Conservation (phyloP, 352 stramenopile genomes). For the Phytophthora sojae region DNA sequence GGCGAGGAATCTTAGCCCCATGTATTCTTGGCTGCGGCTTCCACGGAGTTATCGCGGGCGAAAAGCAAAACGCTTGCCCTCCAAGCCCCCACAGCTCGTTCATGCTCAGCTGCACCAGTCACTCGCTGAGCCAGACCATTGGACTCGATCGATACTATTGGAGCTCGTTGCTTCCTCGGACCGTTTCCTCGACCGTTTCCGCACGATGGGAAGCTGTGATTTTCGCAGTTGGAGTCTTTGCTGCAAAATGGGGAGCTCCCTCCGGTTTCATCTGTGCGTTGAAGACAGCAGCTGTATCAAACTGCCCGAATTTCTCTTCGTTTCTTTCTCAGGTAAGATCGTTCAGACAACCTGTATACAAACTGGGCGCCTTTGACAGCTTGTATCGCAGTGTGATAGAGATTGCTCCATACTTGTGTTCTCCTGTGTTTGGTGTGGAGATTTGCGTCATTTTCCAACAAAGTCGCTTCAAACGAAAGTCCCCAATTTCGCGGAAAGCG, state of each 20-base stretch:
- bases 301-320: too few relatives aligned
- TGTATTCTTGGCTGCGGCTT: conserved; percentile 6
- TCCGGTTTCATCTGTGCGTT: too few relatives aligned
- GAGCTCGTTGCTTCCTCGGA: not conserved
- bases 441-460: not conserved
- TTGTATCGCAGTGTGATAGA: too few relatives aligned
- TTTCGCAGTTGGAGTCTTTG: not conserved
- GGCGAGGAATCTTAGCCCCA: conserved; percentile 3
- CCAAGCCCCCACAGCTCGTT: not conserved
- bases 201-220: not conserved
- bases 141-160: too few relatives aligned
- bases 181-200: conserved; percentile 6
- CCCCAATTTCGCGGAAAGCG: not conserved
- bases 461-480: not conserved
- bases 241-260: not conserved
- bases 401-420: too few relatives aligned
- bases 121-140: not conserved
- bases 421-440: too few relatives aligned
- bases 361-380: too few relatives aligned
- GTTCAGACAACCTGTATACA: too few relatives aligned
- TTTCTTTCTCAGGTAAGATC: too few relatives aligned
- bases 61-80: conserved; percentile 6
- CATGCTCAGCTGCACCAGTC: not conserved
- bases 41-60: not conserved
- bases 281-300: too few relatives aligned